Base-by-base conservation (phyloP, 768 basidiomycete genomes). In the Chalciporus piperatus region DNA sequence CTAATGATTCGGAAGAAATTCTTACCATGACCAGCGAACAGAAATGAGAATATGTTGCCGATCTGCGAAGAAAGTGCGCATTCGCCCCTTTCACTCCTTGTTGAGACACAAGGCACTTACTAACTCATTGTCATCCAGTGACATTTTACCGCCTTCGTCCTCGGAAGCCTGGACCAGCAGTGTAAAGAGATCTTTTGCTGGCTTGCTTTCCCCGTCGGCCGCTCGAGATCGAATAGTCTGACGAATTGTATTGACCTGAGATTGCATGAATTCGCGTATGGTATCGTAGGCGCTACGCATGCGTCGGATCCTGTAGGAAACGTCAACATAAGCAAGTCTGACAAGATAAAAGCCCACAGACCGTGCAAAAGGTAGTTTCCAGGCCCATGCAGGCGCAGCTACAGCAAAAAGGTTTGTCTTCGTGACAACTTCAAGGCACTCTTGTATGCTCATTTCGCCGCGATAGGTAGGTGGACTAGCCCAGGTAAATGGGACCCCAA, bases 1-100 rank as follows among this genome's bases (percentile, higher is more conserved):
- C 23, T 6, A 30, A 27, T 23, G 9, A 40, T 28, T n/a, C 12
- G 13, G 27, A 43, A 12, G 3, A 40, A 39, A 27, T 12, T 54
- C 68, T 33, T 52, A 75, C 81, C 82, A 61, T 83, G 80, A 12
- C 84, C 83, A 40, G 83, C 81, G 37, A 84, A 76, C 20, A 85
- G 65, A 59, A 80, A 68, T 11, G 74, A 56, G 54, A 74, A 82
- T 1, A 80, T 59, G 45, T 82, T 83, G 6, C 80, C 81, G 43
- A 80, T 77, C 79, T 80, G n/a, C 41, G 25, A 4, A 11, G 25
- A 4, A 11, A 7, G 35, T n/a, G 35, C 1, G 35, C n/a, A 37
- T 5, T 37, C n/a, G n/a, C 38, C 30, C 27, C 5, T 10, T 14
- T 57, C 6, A 38, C 30, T 44, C 30, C 4, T 19, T 10, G 6